These are phyloP conservation scores for Penicillium tannophilum DNA, from an alignment of 495 filamentous ascomycete genomes.

Conservation along the genomic window DNA sequence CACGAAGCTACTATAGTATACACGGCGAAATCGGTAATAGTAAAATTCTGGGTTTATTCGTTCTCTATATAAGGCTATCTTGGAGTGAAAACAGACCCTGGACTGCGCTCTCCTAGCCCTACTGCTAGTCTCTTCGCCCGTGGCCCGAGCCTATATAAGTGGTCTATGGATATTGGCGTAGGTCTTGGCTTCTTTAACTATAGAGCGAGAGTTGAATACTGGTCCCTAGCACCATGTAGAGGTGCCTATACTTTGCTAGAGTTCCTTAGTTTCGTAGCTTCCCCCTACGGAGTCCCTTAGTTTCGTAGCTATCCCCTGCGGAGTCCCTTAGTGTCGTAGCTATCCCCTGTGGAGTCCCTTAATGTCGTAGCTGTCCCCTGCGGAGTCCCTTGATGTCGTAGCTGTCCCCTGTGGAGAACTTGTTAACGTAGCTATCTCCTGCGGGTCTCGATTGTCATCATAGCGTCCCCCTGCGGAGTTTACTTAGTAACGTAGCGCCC, in stretches of 20 bases:
- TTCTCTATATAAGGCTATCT: conserved; percentile 5
- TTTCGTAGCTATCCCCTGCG: conserved; percentile 2
- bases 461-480: not conserved
- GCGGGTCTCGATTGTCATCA: not conserved
- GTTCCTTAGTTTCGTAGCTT: conserved; percentile 3
- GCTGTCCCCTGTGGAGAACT: not conserved
- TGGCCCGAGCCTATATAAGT: conserved; percentile 3
- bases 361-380: not conserved
- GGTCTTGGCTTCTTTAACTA: conserved; percentile 7
- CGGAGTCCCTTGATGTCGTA: not conserved
- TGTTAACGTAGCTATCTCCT: not conserved
- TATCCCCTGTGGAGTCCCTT: not conserved
- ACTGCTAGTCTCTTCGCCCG: conserved; percentile 3
- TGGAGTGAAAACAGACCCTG: not conserved
- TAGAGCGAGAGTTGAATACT: conserved; percentile 6
- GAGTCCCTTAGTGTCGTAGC: not conserved
- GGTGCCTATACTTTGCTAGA: conserved; percentile 5
- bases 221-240: conserved; percentile 7
- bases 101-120: conserved; percentile 5
- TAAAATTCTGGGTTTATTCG: conserved; percentile 3
- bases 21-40: conserved; percentile 1
- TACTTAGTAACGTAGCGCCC: not conserved
- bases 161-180: not conserved
- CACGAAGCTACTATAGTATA: not conserved
- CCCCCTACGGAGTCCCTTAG: not conserved